Base-by-base conservation (phyloP, 2,329 filamentous ascomycete genomes). In the Thelonectria rubi region DNA sequence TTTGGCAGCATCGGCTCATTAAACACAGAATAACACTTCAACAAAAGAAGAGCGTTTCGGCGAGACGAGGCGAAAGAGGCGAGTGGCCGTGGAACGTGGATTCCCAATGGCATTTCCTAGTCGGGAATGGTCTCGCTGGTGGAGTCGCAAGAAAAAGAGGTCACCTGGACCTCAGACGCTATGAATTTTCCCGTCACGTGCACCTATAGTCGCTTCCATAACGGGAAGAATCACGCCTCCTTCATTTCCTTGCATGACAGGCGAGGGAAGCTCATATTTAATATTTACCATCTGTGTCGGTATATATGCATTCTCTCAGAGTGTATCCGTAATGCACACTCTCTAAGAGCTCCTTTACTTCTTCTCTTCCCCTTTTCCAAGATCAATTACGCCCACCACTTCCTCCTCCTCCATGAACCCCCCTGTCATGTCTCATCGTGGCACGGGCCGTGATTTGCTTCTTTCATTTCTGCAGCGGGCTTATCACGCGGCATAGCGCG, bases 111-210 rank as follows among this genome's bases (percentile, higher is more conserved):
- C 51, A 37, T 46, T 55, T 55, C 58, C 58, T 51, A 32, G 42
- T 39, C 34, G 65, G 68, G 66, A 67, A 65, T 69, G 66, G 68
- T 11, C n/a, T 20, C 4, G 65, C 66, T 64, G 67, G 69, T 65
- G 69, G 69, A 62, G 69, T 63, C 58, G 45, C n/a, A 55, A 57
- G 26, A 59, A 64, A 58, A 62, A 63, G 55, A 65, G 69, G 69
- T 71, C 69, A 70, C 66, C 69, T 70, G 69, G 52, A 62, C 67
- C 53, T 47, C 55, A 37, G 11, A 37, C 15, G 26, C 26, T 57
- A 62, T 62, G 69, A 65, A 71, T 71, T 71, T 71, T 59, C 45
- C 58, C 55, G 53, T 71, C 69, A 71, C 69, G 69, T 71, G 69
- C 51, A 15, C 21, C 51, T 21, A 24, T 30, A 30, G 32, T 42